These are phyloP conservation scores for Cerrena zonata DNA, from an alignment of 1,284 basidiomycete species.

Conservation along the genomic window DNA sequence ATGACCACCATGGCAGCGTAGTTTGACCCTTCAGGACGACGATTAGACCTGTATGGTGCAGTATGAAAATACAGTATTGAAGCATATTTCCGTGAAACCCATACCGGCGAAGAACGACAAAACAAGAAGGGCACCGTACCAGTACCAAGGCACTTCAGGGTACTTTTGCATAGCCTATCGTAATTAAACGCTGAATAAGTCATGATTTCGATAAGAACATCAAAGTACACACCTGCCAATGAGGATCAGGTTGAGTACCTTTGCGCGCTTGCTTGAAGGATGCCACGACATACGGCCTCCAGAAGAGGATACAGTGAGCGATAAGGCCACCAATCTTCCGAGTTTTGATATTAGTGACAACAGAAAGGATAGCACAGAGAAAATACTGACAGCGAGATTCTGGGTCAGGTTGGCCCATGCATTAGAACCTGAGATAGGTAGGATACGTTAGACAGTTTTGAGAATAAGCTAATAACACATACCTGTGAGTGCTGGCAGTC, in stretches of 20 bases:
- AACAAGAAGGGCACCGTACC: conserved; percentile 45
- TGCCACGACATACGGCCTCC: conserved; percentile 45
- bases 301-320: conserved; percentile 56
- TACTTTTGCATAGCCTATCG: conserved; percentile 44
- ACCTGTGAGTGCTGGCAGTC: conserved; percentile 39
- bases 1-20: conserved; percentile 61
- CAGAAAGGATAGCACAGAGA: neutral
- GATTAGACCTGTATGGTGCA: conserved; percentile 47
- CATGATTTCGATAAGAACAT: too few relatives aligned
- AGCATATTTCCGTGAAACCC: too few relatives aligned
- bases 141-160: conserved; percentile 48
- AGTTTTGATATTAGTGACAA: conserved; percentile 10
- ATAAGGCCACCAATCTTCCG: conserved; percentile 58
- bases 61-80: conserved; percentile 1
- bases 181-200: too few relatives aligned
- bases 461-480: neutral
- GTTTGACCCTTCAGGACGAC: conserved; percentile 54
- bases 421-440: conserved; percentile 39
- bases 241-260: conserved; percentile 50
- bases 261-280: conserved; percentile 45
- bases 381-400: conserved; percentile 42
- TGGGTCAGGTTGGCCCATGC: conserved; percentile 50
- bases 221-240: conserved; percentile 45
- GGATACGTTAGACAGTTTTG: neutral
- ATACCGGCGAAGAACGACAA: conserved; percentile 50